Base-by-base conservation (phyloP, 805 yeast species). In the Cyberlindnera americana region DNA sequence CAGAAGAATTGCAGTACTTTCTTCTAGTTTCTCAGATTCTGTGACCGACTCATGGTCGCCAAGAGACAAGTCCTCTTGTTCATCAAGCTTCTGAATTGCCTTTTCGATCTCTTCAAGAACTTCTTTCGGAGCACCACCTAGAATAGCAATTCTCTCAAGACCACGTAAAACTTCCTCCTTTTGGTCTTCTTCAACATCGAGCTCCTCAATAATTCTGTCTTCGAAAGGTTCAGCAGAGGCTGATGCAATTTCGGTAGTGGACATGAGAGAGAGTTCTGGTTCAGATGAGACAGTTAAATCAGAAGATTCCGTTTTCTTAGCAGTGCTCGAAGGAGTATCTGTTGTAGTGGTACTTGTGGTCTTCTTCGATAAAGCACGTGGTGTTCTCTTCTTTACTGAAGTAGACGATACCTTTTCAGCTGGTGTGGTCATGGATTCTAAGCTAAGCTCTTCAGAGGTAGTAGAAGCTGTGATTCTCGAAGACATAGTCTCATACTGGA, bases 81-180 rank as follows among this genome's bases (percentile, higher is more conserved):
- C 35, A 14, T 33, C 33, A 13, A 23, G 28, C 21, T 19, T 24
- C 14, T 36, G 29, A 9, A 37, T 19, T 8, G 25, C 38, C 18
- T 30, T 33, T 16, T 26, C 36, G 18, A 41, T 25, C 19, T 26
- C 38, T 3, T 33, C 45, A n/a, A 37, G 11, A n/a, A 22, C 19
- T 3, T 29, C 38, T 4, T 41, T 27, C 21, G 42, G 38, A 17
- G 46, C 41, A 17, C 23, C 33, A 21, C 21, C 33, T 17, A 28
- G 16, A 9, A 21, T 29, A 3, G 38, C 29, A 17, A 40, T 14
- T 14, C 30, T 16, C 29, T 40, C 40, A 18, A 40, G 38, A 32
- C 29, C 34, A 23, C 32, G 34, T 19, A 37, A 29, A 13, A 25
- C 24, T n/a, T 33, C 33, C n/a, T 18, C 22, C 23, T 40, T 25